Base-by-base conservation (phyloP, 2,329 filamentous ascomycete species). In the Ophiostoma ips region DNA sequence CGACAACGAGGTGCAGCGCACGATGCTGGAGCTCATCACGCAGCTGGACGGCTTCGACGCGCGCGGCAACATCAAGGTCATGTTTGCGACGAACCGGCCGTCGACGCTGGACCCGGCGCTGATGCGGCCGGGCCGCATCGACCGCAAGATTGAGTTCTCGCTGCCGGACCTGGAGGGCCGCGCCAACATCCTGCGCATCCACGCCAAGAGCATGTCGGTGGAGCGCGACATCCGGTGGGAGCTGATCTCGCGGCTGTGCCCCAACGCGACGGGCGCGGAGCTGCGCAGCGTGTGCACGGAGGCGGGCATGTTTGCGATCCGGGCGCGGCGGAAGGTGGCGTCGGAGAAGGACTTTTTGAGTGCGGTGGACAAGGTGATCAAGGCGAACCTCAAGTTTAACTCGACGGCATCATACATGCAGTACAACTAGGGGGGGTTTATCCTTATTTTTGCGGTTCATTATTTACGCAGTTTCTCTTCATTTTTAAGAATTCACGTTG, bases 81-180 rank as follows among this genome's bases (percentile, higher is more conserved):
- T 98, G 68, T 96, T 98, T 87, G 94, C 92, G n/a, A 98, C 92
- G 58, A 98, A 98, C 80, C 96, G 96, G 78, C 96, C 98, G 58
- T 94, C 98, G 58, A 94, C 87, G 2, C 75, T 98, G 19, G 94
- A 98, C 63, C 92, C 92, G 50, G 92, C 92, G 16, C 75, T 98
- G 57, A 98, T 98, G 64, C 83, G 92, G 58, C 92, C 92, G 47
- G 92, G 92, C 57, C 89, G 92, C 76, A 98, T 98, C 66, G 92
- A 98, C 68, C 80, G 92, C 62, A 98, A 98, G 77, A 98, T 98
- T 60, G 92, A 98, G 68, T 98, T 98, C 72, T 90, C 88, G 1
- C 77, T 98, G 21, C 92, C 92, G 21, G 92, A 98, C 66, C 87
- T 96, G 59, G 92, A 98, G 67, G 92, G 92, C 48, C 84, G 92